These are phyloP conservation scores for Catenaria anguillulae DNA, from an alignment of 371 early-diverging fungal genomes.

Conservation along the genomic window DNA sequence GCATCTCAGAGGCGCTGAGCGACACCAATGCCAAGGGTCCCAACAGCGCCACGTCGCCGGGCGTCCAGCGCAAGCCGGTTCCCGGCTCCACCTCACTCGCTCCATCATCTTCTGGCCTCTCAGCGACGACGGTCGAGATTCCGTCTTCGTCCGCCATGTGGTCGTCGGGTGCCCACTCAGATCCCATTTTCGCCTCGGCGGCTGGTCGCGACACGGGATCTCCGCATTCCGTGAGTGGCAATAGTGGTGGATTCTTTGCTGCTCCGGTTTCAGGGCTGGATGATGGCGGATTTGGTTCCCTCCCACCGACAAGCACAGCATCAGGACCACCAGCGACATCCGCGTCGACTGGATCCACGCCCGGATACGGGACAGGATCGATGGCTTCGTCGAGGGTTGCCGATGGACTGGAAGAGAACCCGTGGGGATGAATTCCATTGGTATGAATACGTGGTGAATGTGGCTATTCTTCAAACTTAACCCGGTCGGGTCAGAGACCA, in stretches of 20 bases:
- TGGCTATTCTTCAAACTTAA: too few relatives aligned
- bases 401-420: background rate
- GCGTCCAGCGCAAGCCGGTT: background rate
- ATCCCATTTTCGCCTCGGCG: too few relatives aligned
- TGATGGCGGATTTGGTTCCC: background rate
- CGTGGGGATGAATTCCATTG: constrained; percentile 1
- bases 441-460: too few relatives aligned
- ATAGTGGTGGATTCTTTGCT: background rate
- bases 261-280: background rate
- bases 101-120: too few relatives aligned
- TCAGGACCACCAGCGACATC: background rate
- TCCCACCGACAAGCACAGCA: background rate
- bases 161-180: background rate
- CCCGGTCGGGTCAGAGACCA: too few relatives aligned
- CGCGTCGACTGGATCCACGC: too few relatives aligned
- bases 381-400: background rate
- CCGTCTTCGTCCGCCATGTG: background rate
- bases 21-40: background rate
- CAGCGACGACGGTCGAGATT: background rate
- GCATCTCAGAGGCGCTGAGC: constrained; percentile 27
- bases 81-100: background rate
- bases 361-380: too few relatives aligned
- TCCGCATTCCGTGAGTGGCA: background rate
- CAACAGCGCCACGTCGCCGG: background rate
- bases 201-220: too few relatives aligned